phyloP scores from a whole-genome alignment of 208 protist genomes.

The Paratrypanosoma confusum region DNA sequence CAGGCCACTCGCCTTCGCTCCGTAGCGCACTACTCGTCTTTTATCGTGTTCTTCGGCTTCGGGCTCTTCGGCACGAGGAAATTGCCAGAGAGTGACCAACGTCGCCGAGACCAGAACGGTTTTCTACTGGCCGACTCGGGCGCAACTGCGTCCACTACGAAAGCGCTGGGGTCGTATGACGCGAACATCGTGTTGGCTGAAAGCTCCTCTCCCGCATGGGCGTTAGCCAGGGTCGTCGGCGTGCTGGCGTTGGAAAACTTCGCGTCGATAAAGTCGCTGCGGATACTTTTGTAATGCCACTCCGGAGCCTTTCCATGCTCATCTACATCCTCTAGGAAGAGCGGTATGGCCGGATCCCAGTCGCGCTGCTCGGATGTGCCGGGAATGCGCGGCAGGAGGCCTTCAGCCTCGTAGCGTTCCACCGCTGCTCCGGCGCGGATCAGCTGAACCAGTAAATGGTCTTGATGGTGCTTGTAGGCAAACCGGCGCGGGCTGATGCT shows the following conservation, averaged over 20 bases:
- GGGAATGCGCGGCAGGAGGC: slow-evolving; percentile 64
- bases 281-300: not conserved
- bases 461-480: slow-evolving; percentile 78
- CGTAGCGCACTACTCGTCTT: slow-evolving; percentile 47
- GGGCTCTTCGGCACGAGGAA: slow-evolving; percentile 77
- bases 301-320: slow-evolving; percentile 52
- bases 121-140: slow-evolving; percentile 33
- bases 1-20: not conserved
- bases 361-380: slow-evolving; percentile 72
- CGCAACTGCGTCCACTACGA: slow-evolving; percentile 40
- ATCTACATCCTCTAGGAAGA: slow-evolving; percentile 82
- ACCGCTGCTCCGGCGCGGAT: slow-evolving; percentile 69
- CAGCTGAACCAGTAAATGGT: slow-evolving; percentile 79
- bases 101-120: slow-evolving; percentile 73
- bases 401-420: slow-evolving; percentile 47
- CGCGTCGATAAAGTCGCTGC: slow-evolving; percentile 36
- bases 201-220: slow-evolving; percentile 50
- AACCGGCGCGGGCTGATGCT: slow-evolving; percentile 48
- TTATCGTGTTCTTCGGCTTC: slow-evolving; percentile 84
- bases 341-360: slow-evolving; percentile 79
- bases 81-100: slow-evolving; percentile 73
- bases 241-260: slow-evolving; percentile 16
- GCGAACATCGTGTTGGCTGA: slow-evolving; percentile 79
- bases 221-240: slow-evolving; percentile 45
- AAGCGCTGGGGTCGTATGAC: slow-evolving; percentile 61